These are phyloP conservation scores for Aspergillus conjunctus DNA, from an alignment of 495 filamentous ascomycete species.

Conservation along the genomic window DNA sequence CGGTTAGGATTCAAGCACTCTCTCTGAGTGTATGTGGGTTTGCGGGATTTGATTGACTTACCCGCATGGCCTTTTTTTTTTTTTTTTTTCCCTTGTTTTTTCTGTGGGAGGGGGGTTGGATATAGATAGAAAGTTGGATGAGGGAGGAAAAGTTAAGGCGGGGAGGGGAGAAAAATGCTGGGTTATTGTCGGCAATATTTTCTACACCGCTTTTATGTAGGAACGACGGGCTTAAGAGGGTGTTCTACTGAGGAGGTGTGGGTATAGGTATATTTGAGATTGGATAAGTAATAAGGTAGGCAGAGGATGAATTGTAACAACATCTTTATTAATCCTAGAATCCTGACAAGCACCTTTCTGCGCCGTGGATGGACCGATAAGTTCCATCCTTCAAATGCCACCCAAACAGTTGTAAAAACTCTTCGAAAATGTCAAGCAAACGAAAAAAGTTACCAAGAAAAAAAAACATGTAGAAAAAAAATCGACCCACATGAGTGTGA, in stretches of 20 bases:
- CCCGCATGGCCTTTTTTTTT: conserved; percentile 33
- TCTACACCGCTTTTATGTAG: not conserved
- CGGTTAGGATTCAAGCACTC: not conserved
- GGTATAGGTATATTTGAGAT: not conserved
- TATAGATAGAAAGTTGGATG: not conserved
- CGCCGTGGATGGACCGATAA: conserved; percentile 38
- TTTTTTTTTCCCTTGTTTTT: not conserved
- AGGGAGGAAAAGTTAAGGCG: conserved; percentile 11
- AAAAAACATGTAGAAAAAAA: conserved; percentile 32
- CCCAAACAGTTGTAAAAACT: conserved; percentile 38
- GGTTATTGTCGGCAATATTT: conserved; percentile 20
- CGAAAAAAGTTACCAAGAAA: conserved; percentile 31
- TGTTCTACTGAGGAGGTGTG: not conserved
- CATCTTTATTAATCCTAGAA: conserved; percentile 34
- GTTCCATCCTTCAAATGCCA: conserved; percentile 48
- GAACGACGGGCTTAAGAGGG: not conserved
- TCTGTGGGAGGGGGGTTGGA: conserved; percentile 9
- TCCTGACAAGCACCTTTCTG: conserved; percentile 35
- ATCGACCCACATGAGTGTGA: conserved; percentile 38
- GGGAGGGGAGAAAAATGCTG: conserved; percentile 6
- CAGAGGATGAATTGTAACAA: conserved; percentile 8
- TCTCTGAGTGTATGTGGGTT: too few species aligned
- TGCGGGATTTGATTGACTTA: too few species aligned
- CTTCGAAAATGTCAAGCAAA: conserved; percentile 24
- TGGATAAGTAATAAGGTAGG: conserved; percentile 2